Evolutionary conservation across 2,329 filamentous ascomycete species (phyloP), one percentile per base, ranked within the genome.

Genomic region (Fusarium sp.): DNA sequence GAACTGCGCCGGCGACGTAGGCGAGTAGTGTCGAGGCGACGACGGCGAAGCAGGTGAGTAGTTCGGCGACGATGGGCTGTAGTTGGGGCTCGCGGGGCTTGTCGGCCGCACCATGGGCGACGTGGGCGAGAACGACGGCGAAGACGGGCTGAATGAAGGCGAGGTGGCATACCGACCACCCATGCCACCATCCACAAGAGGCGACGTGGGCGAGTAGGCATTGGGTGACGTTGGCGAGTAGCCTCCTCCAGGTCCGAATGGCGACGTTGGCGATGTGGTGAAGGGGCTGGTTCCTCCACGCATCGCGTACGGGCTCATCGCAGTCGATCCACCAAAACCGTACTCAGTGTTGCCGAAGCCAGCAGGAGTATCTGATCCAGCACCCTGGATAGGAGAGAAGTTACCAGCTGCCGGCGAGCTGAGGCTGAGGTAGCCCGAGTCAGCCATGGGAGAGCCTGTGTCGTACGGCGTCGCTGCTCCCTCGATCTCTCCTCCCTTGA

Each of bases 391-490:
- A 59, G 94, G 94, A 37, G 94, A 97, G 88, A 93, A 93, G 82
- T 90, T 89, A 80, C 86, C 90, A 78, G 86, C 87, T 71, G 85
- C 90, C 74, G 91, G 90, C n/a, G 91, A 91, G 73, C 87, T 89
- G 76, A 92, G 86, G 74, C 89, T 89, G 78, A 91, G 83, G 77
- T 91, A 92, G 60, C 93, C 93, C 43, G 90, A 91, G 78, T 95
- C 93, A 9, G 88, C 89, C 84, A 95, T 92, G 6, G 94, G 94
- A 59, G 94, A 96, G 50, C 93, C 93, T 27, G 92, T 93, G 81
- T 98, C 97, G 84, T 99, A 99, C 1, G 97, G 97, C 10, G 97
- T 99, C 48, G 95, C 94, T 64, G 95, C 94, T 76, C 97, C 97
- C 70, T 94, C 93, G 56, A 93, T 88, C 70, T 92, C 91, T 67